phyloP scores from a whole-genome alignment of 805 yeast genomes.

The Hanseniaspora clermontiae region DNA sequence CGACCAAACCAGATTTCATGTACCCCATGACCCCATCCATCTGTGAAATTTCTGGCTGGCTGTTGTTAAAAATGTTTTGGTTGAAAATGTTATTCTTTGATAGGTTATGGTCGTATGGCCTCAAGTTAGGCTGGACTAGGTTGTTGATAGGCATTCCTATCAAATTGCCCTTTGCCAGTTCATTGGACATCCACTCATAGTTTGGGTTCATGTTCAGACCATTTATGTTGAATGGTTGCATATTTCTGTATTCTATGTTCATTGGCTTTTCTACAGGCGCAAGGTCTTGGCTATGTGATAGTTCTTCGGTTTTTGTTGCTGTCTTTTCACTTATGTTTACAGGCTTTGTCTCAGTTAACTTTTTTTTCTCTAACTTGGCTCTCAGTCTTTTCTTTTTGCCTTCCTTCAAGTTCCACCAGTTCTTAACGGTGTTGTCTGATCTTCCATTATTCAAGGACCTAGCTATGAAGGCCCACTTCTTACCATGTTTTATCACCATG shows the following conservation, averaged over 20 bases:
- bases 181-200: slow-evolving; percentile 3
- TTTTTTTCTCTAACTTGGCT: neutral
- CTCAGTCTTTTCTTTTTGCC: slow-evolving; percentile 52
- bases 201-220: neutral
- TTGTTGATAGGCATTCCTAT: neutral
- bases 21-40: neutral
- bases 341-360: neutral
- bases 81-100: neutral
- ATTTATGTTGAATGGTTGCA: neutral
- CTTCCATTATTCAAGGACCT: slow-evolving; percentile 68
- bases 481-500: slow-evolving; percentile 66
- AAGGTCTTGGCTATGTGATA: neutral
- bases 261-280: neutral
- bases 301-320: neutral
- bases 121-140: neutral
- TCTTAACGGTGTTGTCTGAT: slow-evolving; percentile 45
- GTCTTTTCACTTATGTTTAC: neutral
- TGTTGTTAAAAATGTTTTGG: neutral
- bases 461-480: slow-evolving; percentile 89
- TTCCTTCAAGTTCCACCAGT: slow-evolving; percentile 96
- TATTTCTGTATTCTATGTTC: neutral
- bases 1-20: neutral
- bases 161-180: neutral
- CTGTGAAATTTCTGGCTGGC: neutral
- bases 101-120: neutral